Conservation (phyloP, 305 asterid genomes). For the Fraxinus ornus region DNA sequence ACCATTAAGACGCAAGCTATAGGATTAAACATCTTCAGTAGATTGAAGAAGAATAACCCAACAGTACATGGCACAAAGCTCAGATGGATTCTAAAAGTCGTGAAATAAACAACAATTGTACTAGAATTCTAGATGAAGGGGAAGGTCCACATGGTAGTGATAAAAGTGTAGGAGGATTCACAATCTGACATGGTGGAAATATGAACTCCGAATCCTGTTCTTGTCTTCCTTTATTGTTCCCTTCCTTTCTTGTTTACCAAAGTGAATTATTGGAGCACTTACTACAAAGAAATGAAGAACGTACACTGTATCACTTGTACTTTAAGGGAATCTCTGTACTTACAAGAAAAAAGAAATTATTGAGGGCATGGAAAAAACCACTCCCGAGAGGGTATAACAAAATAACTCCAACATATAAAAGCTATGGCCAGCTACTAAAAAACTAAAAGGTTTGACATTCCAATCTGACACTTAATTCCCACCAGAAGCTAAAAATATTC, state of each 20-base stretch:
- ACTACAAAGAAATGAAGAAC: background rate
- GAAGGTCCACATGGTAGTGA: background rate
- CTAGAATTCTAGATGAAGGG: background rate
- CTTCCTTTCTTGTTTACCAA: background rate
- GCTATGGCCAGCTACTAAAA: slow-evolving; percentile 3
- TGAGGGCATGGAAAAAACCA: background rate
- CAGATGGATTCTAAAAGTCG: background rate
- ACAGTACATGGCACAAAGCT: background rate
- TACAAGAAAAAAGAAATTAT: background rate
- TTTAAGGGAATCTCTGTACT: background rate
- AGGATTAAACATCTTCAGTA: background rate
- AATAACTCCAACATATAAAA: background rate
- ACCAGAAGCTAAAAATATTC: background rate
- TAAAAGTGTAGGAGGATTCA: background rate
- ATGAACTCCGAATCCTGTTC: background rate
- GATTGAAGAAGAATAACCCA: background rate
- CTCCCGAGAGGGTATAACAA: background rate
- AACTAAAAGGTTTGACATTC: background rate
- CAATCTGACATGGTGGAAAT: background rate
- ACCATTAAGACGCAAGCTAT: background rate
- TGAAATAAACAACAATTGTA: background rate
- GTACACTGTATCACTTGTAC: background rate
- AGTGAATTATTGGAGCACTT: background rate
- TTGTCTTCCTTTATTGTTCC: too few species aligned
- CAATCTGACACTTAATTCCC: background rate